These are phyloP conservation scores for Sporothrix protearum DNA, from an alignment of 2,329 filamentous ascomycete species.

Conservation along the genomic window DNA sequence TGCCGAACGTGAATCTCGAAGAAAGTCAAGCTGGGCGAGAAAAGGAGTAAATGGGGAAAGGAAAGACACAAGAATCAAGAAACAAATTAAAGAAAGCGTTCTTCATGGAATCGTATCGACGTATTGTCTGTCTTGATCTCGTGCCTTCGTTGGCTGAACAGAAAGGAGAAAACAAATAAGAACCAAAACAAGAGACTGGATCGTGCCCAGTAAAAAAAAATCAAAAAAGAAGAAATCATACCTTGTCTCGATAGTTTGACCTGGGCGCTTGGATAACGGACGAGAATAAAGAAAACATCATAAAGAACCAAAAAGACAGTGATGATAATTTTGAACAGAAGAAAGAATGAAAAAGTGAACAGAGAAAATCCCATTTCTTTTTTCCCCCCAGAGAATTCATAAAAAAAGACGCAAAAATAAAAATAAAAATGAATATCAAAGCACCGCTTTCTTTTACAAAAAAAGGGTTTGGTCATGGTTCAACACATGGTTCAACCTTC, in stretches of 20 bases:
- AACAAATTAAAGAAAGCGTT: not conserved
- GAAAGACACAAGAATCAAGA: not conserved
- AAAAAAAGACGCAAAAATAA: not conserved
- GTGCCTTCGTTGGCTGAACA: not conserved
- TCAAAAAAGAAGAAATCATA: not conserved
- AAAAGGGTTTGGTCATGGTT: not conserved
- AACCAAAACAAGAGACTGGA: not conserved
- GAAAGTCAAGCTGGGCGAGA: not conserved
- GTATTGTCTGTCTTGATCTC: not conserved
- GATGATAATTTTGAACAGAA: not conserved
- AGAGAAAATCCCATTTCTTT: slow-evolving; percentile 13
- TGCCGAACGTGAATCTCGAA: not conserved
- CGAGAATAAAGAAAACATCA: not conserved
- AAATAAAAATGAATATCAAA: not conserved
- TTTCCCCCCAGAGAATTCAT: not conserved
- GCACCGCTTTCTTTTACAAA: slow-evolving; percentile 17
- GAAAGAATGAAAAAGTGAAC: not conserved
- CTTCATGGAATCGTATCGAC: not conserved
- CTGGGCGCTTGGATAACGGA: not conserved
- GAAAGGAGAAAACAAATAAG: not conserved
- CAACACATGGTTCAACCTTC: slow-evolving; percentile 1
- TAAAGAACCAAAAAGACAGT: not conserved
- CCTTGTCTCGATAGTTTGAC: not conserved
- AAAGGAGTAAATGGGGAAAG: not conserved
- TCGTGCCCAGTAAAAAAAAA: not conserved